phyloP scores from a whole-genome alignment of 2,329 filamentous ascomycete genomes.

The Aspergillus nomiae region DNA sequence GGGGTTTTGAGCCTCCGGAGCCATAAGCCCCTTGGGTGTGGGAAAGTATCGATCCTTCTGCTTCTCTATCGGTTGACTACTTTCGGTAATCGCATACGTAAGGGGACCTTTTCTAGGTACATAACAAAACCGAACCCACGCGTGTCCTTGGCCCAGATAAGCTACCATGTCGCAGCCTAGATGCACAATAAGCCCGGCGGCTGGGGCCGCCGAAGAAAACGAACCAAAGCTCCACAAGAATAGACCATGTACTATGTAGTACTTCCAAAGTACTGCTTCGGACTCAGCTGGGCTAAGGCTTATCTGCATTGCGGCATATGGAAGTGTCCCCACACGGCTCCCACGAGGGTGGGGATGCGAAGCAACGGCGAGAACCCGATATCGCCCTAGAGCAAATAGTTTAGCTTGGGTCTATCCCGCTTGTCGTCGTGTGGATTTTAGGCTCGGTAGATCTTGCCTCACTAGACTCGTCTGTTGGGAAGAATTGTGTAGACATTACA shows the following conservation, averaged over 20 bases:
- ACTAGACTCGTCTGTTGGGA: neutral
- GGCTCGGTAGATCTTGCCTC: neutral
- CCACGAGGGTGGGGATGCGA: neutral
- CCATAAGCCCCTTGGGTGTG: neutral
- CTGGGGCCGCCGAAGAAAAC: neutral
- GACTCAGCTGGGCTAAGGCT: neutral
- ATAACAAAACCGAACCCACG: neutral
- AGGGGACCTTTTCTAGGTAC: neutral
- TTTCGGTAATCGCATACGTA: neutral
- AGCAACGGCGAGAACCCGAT: neutral
- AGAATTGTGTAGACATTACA: neutral
- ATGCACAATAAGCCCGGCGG: neutral
- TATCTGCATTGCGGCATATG: neutral
- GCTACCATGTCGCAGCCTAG: neutral
- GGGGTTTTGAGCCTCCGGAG: neutral
- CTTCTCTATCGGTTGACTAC: neutral
- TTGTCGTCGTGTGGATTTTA: neutral
- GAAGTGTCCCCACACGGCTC: neutral
- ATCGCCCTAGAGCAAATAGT: neutral
- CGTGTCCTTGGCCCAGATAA: neutral
- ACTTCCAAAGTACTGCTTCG: neutral
- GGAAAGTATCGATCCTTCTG: neutral
- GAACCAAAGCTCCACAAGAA: neutral
- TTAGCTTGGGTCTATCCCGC: neutral
- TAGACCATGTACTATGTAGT: neutral